These are phyloP conservation scores for Physaria fendleri DNA, from an alignment of 345 rosid species.

Conservation along the genomic window DNA sequence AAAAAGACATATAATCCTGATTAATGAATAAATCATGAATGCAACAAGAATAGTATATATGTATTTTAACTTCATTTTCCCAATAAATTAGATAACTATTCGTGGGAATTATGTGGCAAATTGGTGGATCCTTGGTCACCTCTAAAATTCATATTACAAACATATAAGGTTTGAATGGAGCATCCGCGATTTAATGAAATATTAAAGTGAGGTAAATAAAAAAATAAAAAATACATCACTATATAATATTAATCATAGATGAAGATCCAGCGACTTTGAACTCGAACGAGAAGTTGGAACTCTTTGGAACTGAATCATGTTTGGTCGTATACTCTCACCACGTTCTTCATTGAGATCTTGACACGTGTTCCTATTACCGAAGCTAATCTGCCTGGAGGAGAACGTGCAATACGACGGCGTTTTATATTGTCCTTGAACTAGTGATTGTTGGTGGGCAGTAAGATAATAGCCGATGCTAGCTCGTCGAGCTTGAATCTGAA, in stretches of 20 bases:
- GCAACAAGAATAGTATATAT: no score
- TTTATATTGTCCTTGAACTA: slow-evolving; percentile 38
- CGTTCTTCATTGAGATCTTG: slow-evolving; percentile 32
- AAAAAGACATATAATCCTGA: no score
- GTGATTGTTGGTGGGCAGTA: slow-evolving; percentile 25
- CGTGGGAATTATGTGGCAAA: no score
- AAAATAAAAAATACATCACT: no score
- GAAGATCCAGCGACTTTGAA: slow-evolving; percentile 64
- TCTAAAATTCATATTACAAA: no score
- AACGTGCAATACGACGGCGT: slow-evolving; percentile 29
- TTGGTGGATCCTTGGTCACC: no score
- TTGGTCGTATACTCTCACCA: slow-evolving; percentile 32
- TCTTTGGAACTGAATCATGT: slow-evolving; percentile 32
- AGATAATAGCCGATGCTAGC: slow-evolving; percentile 66
- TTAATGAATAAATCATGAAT: no score
- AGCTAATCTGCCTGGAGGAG: slow-evolving; percentile 52
- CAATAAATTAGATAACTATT: no score
- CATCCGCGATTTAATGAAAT: no score
- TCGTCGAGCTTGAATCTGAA: slow-evolving; percentile 83
- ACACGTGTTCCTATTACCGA: slow-evolving; percentile 36
- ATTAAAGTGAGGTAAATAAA: no score
- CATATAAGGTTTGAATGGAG: no score
- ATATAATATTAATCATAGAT: slow-evolving; percentile 14
- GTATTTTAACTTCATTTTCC: no score
- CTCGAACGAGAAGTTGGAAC: slow-evolving; percentile 26